phyloP scores from a whole-genome alignment of 140 eudicot genomes.

The Anethum foeniculum region DNA sequence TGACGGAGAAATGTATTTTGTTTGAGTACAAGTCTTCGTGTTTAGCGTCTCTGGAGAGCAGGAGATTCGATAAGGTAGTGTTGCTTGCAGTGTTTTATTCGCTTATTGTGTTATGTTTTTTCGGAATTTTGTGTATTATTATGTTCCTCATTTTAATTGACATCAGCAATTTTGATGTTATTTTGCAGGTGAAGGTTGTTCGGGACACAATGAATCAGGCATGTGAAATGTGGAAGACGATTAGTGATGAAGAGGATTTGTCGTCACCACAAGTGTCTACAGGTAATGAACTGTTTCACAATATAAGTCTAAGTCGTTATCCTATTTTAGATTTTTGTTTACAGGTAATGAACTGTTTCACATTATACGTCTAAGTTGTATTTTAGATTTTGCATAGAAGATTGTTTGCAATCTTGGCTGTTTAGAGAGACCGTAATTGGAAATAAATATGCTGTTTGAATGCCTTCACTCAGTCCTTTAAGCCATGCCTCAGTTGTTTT shows the following conservation, averaged over 20 bases:
- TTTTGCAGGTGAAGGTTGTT: constrained; percentile 66
- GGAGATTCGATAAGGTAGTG: constrained; percentile 76
- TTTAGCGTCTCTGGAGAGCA: constrained; percentile 52
- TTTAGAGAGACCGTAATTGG: neutral
- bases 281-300: constrained; percentile 32
- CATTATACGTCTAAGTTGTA: neutral
- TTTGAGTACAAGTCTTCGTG: constrained; percentile 40
- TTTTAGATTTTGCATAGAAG: neutral
- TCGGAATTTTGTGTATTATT: no score
- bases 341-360: constrained; percentile 36
- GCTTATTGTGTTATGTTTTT: neutral
- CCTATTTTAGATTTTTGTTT: constrained; percentile 9
- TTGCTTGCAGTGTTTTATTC: neutral
- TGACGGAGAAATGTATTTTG: constrained; percentile 31
- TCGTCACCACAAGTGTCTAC: constrained; percentile 31
- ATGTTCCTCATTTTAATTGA: neutral
- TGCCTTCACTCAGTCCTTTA: neutral
- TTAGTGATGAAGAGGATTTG: constrained; percentile 40
- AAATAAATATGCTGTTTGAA: neutral
- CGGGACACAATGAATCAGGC: constrained; percentile 80
- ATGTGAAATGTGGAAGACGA: constrained; percentile 64
- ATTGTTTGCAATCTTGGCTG: neutral
- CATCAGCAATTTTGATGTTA: neutral
- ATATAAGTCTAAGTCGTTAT: no score
- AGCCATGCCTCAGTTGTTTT: neutral